A percentile compares a stretch with the other conserved stretches of the same genome.
phyloP scores from a whole-genome alignment of 73 alveolate species.

The Paramecium caudatum region DNA sequence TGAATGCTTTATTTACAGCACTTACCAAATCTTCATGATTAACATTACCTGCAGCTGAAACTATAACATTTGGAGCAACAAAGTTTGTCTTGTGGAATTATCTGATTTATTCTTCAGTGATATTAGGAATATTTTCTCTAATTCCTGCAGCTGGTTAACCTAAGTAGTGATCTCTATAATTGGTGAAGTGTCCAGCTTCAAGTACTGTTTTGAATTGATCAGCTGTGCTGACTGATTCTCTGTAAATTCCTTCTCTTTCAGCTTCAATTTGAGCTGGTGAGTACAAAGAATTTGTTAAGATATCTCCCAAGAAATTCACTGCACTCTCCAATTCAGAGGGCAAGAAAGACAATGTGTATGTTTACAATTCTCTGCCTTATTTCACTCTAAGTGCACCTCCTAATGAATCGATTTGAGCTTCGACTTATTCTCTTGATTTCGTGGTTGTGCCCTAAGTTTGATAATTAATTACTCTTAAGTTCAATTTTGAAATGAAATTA shows the following conservation, averaged over 20 bases:
- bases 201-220: conserved; percentile 79
- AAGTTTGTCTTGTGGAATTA: conserved; percentile 80
- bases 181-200: conserved; percentile 84
- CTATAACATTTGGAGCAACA: conserved; percentile 87
- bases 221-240: conserved; percentile 78
- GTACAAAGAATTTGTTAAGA: conserved; percentile 77
- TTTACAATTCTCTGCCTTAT: conserved; percentile 83
- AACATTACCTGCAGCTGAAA: conserved; percentile 88
- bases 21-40: conserved; percentile 82
- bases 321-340: conserved; percentile 83
- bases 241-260: conserved; percentile 82
- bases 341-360: conserved; percentile 79
- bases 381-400: conserved; percentile 78
- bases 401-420: conserved; percentile 75
- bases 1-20: conserved; percentile 80
- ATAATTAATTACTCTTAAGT: conserved; percentile 63
- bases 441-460: conserved; percentile 81
- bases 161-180: conserved; percentile 87
- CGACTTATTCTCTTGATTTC: conserved; percentile 80
- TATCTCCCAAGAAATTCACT: conserved; percentile 84
- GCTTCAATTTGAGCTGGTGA: conserved; percentile 81
- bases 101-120: conserved; percentile 80
- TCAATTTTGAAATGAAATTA: conserved; percentile 80
- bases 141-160: conserved; percentile 90
- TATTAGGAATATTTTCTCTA: conserved; percentile 79